These are phyloP conservation scores for Royoungia palumana DNA, from an alignment of 768 basidiomycete genomes.

Conservation along the genomic window DNA sequence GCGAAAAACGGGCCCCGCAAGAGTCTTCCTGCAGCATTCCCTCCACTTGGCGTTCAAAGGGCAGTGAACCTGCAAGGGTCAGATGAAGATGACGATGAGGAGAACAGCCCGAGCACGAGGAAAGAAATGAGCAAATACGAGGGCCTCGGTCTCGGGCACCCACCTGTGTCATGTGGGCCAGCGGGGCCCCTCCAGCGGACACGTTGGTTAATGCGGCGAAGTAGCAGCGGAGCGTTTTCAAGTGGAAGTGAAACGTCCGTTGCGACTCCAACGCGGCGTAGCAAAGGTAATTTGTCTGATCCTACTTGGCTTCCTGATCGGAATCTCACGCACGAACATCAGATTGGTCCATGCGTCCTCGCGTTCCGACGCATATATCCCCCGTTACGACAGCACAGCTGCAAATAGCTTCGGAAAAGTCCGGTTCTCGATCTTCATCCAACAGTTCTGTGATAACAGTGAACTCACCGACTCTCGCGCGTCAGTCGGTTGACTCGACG, in stretches of 20 bases:
- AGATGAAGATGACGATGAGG: constrained; percentile 61
- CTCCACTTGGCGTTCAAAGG: constrained; percentile 38
- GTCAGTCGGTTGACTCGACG: constrained; percentile 24
- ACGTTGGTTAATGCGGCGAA: constrained; percentile 69
- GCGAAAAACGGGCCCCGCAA: constrained; percentile 57
- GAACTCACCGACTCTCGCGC: constrained; percentile 44
- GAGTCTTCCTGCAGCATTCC: constrained; percentile 74
- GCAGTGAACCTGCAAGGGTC: constrained; percentile 34
- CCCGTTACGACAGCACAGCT: constrained; percentile 40
- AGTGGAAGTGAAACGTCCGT: constrained; percentile 64
- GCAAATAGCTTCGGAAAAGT: constrained; percentile 41
- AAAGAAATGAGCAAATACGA: constrained; percentile 52
- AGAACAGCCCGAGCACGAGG: constrained; percentile 60
- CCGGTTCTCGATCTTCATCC: constrained; percentile 57
- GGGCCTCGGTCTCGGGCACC: constrained; percentile 65
- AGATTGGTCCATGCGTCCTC: constrained; percentile 59
- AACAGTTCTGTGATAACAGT: constrained; percentile 45
- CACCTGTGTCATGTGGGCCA: constrained; percentile 32
- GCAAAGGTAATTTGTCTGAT: constrained; percentile 49
- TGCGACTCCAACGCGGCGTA: constrained; percentile 61
- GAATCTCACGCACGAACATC: constrained; percentile 3
- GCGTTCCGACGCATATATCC: constrained; percentile 47
- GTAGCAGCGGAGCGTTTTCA: constrained; percentile 80
- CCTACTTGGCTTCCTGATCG: constrained; percentile 10
- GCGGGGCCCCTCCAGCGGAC: constrained; percentile 40